Evolutionary conservation across 1,284 basidiomycete species (phyloP), one percentile per base, ranked within the genome.

Genomic region (Pseudozyma thailandica): DNA sequence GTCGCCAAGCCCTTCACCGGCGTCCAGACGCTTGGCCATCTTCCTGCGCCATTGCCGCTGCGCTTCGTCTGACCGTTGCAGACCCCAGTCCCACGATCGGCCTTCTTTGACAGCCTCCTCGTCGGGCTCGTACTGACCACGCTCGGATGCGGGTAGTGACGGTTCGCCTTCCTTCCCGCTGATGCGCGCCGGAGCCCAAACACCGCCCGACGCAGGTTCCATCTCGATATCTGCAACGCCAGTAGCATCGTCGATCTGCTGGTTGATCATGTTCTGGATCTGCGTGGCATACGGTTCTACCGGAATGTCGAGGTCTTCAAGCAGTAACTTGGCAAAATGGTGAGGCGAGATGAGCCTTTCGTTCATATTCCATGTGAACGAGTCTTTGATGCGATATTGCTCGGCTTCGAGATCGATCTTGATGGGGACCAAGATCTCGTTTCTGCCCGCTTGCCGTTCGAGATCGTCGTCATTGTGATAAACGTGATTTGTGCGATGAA

Each of bases 321-420:
- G 93, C 83, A 98, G 93, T 27, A 90, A 90, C 51, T 85, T 86
- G 10, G 94, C 93, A 75, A 98, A 98, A 0, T 87, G 85, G 64
- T 91, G 89, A 0, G 94, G 93, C 41, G 89, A 90, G 75, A 94
- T 88, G 69, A 92, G 86, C 12, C 83, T 80, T 75, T 88, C 87
- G 86, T 92, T 88, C 50, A 94, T 84, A 79, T 98, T 96, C 95
- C 95, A 98, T n/a, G 93, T 88, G 83, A 98, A 98, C 71, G 91
- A 91, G 79, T 98, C 95, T 56, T 93, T 90, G 81, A 98, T 90
- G 77, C 94, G 88, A 79, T 93, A 91, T 0, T 90, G 90, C 8
- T 93, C 91, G 4, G 94, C 94, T 81, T 98, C 94, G 74, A 97
- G 90, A 78, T 98, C 94, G 59, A 98, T 90, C 45, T 92, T 90